These are phyloP conservation scores for Candida chilensis DNA, from an alignment of 805 yeast species.

Conservation along the genomic window DNA sequence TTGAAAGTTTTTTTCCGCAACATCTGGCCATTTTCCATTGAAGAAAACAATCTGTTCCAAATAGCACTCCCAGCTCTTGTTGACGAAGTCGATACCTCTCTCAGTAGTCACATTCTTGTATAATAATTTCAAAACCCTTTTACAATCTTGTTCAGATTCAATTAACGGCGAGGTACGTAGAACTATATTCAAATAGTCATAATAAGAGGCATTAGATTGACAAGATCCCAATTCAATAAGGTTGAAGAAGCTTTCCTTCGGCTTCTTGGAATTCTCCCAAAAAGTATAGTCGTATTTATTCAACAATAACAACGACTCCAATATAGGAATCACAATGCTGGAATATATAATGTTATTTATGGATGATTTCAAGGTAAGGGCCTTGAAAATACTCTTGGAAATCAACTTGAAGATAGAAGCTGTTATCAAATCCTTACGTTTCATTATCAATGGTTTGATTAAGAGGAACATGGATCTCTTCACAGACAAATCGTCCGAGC, in stretches of 20 bases:
- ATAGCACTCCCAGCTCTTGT: neutral
- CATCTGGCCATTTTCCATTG: constrained; percentile 1
- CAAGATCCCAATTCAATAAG: constrained; percentile 47
- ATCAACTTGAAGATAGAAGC: constrained; percentile 24
- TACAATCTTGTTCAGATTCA: neutral
- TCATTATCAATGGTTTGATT: neutral
- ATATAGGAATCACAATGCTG: constrained; percentile 32
- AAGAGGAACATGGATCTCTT: neutral
- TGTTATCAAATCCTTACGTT: constrained; percentile 5
- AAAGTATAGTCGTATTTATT: constrained; percentile 37
- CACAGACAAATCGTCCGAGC: neutral
- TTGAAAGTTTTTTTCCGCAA: too few species aligned
- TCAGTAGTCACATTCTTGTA: neutral
- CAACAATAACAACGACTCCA: constrained; percentile 35
- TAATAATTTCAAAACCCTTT: constrained; percentile 1
- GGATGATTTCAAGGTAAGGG: constrained; percentile 25
- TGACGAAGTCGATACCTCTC: neutral
- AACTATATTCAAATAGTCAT: constrained; percentile 10
- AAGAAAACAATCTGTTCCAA: neutral
- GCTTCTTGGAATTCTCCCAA: constrained; percentile 42
- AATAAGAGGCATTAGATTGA: constrained; percentile 43
- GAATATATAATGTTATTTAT: constrained; percentile 34
- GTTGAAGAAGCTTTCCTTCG: constrained; percentile 32
- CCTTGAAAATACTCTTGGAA: constrained; percentile 34
- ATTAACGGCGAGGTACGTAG: neutral